Conservation (phyloP, 129 eudicot species). For the Logfia minima region DNA sequence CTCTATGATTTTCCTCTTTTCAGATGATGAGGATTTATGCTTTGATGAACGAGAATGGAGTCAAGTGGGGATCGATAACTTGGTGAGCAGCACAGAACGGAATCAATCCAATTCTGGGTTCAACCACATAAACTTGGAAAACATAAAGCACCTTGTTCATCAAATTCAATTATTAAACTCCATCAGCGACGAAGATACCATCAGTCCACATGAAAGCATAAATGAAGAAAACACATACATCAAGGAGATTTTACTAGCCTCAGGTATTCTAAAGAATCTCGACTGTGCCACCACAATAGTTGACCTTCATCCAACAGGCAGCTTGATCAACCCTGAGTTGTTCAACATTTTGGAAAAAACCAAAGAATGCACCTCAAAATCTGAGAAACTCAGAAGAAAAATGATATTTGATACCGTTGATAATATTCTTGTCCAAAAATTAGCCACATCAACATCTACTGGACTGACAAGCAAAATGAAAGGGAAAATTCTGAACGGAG, state of each 20-base stretch:
- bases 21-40: conserved; percentile 47
- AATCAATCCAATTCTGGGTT: conserved; percentile 17
- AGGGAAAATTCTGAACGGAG: conserved; percentile 28
- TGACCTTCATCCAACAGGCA: conserved; percentile 48
- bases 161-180: conserved; percentile 41
- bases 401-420: conserved; percentile 70
- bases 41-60: conserved; percentile 55
- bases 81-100: conserved; percentile 30
- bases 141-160: conserved; percentile 46
- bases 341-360: conserved; percentile 71
- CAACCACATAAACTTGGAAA: conserved; percentile 38
- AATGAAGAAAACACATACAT: conserved; percentile 56
- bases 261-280: conserved; percentile 47
- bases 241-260: conserved; percentile 55
- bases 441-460: conserved; percentile 36
- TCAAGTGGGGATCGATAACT: conserved; percentile 40
- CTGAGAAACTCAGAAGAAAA: conserved; percentile 52
- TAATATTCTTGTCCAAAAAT: conserved; percentile 52
- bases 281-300: conserved; percentile 35
- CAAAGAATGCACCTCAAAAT: conserved; percentile 38
- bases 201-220: conserved; percentile 30
- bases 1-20: conserved; percentile 10
- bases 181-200: conserved; percentile 35
- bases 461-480: conserved; percentile 34
- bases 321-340: conserved; percentile 64